Evolutionary conservation across 2,329 filamentous ascomycete genomes (phyloP).

Genomic region (Trichothecium roseum): DNA sequence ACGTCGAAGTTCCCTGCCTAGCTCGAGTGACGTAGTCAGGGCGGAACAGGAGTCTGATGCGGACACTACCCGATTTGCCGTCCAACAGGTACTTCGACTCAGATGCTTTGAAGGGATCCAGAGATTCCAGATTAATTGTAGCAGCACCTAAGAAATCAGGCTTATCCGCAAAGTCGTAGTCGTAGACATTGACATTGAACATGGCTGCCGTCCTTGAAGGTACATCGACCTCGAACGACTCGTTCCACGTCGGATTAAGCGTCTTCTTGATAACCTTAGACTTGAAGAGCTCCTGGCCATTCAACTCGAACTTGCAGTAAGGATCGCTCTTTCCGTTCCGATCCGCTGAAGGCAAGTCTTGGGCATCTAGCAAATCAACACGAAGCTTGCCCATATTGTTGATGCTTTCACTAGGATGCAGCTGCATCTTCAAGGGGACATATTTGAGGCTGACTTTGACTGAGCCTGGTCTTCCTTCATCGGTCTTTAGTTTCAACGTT

Average conservation of each 20-base stretch:
- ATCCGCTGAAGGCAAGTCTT: constrained; percentile 84
- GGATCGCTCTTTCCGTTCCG: constrained; percentile 96
- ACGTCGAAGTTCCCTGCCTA: constrained; percentile 84
- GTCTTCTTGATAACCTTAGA: constrained; percentile 97
- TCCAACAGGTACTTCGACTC: constrained; percentile 69
- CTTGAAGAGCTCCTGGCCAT: constrained; percentile 86
- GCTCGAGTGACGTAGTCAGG: constrained; percentile 82
- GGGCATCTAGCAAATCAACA: constrained; percentile 82
- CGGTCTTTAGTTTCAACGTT: constrained; percentile 67
- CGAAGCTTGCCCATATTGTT: constrained; percentile 96
- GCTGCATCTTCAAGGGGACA: constrained; percentile 84
- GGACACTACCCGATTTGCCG: constrained; percentile 78
- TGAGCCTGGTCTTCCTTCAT: constrained; percentile 51
- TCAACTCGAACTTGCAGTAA: constrained; percentile 88
- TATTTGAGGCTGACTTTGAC: constrained; percentile 92
- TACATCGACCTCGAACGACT: constrained; percentile 79
- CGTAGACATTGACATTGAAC: constrained; percentile 75
- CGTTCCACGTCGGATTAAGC: constrained; percentile 88
- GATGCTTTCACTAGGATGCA: constrained; percentile 92
- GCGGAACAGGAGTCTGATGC: constrained; percentile 81
- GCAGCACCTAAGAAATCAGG: constrained; percentile 80
- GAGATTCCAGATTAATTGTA: constrained; percentile 61
- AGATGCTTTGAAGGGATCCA: constrained; percentile 77
- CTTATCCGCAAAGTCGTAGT: constrained; percentile 95
- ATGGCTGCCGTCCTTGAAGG: constrained; percentile 77